Conservation (phyloP, 768 basidiomycete genomes). For the Leccinum broughii region DNA sequence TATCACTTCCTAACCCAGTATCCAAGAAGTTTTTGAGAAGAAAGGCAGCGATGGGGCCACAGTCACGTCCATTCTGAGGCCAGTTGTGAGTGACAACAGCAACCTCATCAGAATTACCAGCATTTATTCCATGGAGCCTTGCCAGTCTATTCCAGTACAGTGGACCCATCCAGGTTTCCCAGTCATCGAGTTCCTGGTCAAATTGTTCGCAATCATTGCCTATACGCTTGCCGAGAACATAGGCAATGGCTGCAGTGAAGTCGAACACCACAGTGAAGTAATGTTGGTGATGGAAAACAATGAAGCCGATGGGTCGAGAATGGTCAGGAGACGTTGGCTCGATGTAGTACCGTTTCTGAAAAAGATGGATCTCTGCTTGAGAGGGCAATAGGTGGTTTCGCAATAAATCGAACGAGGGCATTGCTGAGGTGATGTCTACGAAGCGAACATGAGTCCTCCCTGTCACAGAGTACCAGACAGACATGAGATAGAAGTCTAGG, state of each 20-base stretch:
- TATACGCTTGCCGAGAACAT: background rate
- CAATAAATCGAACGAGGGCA: background rate
- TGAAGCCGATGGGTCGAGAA: background rate
- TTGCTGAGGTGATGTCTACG: background rate
- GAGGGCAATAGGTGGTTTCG: background rate
- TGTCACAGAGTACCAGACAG: background rate
- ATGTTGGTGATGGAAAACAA: background rate
- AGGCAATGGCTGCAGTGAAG: background rate
- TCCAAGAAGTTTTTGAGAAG: background rate
- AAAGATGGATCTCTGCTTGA: background rate
- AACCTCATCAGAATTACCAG: background rate
- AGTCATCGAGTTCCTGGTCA: background rate
- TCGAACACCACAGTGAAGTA: background rate
- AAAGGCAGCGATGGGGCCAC: background rate
- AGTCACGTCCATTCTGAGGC: background rate
- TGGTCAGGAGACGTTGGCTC: background rate
- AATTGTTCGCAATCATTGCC: background rate
- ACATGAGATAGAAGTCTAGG: background rate
- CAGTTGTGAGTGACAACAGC: background rate
- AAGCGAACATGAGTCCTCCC: background rate
- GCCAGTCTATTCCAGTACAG: background rate
- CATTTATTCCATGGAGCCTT: background rate
- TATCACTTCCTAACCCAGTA: background rate
- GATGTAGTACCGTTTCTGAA: background rate
- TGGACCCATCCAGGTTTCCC: background rate